phyloP scores from a whole-genome alignment of 495 filamentous ascomycete species.

The Hypoxylon rickii region DNA sequence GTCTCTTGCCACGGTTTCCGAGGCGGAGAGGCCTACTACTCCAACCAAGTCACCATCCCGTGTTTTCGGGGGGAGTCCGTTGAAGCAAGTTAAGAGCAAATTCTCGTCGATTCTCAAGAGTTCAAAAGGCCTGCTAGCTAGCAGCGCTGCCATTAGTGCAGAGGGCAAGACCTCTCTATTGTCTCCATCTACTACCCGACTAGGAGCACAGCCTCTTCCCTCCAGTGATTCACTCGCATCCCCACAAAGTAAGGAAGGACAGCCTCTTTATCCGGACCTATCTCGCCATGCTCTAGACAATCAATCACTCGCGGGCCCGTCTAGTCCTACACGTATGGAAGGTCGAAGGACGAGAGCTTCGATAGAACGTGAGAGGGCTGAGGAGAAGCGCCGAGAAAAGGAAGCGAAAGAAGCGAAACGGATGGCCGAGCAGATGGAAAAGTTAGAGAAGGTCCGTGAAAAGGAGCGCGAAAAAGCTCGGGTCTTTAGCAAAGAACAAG shows the following conservation, averaged over 20 bases:
- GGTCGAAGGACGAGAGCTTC: conserved; percentile 72
- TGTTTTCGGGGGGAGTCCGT: conserved; percentile 71
- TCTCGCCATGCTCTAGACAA: conserved; percentile 41
- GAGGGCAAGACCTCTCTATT: conserved; percentile 66
- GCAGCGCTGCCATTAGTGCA: conserved; percentile 75
- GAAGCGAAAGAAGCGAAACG: conserved; percentile 57
- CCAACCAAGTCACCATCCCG: conserved; percentile 72
- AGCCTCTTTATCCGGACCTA: conserved; percentile 51
- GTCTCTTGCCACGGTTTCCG: conserved; percentile 45
- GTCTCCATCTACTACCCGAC: conserved; percentile 47
- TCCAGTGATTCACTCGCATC: conserved; percentile 47
- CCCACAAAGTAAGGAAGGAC: conserved; percentile 38
- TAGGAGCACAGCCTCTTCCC: conserved; percentile 39
- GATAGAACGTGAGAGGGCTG: conserved; percentile 67
- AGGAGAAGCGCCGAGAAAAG: conserved; percentile 67
- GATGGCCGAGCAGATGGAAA: conserved; percentile 58
- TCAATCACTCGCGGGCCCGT: conserved; percentile 35
- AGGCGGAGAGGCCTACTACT: conserved; percentile 60
- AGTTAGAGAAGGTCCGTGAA: conserved; percentile 58
- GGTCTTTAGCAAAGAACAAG: conserved; percentile 65
- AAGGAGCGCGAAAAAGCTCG: conserved; percentile 67
- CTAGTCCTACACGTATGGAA: conserved; percentile 51
- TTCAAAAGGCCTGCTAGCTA: conserved; percentile 81
- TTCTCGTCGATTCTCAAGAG: conserved; percentile 85
- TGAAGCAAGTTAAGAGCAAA: conserved; percentile 87